Evolutionary conservation across 2,329 filamentous ascomycete genomes (phyloP), one percentile per base, ranked within the genome.

Genomic region (Fusarium mangiferae): DNA sequence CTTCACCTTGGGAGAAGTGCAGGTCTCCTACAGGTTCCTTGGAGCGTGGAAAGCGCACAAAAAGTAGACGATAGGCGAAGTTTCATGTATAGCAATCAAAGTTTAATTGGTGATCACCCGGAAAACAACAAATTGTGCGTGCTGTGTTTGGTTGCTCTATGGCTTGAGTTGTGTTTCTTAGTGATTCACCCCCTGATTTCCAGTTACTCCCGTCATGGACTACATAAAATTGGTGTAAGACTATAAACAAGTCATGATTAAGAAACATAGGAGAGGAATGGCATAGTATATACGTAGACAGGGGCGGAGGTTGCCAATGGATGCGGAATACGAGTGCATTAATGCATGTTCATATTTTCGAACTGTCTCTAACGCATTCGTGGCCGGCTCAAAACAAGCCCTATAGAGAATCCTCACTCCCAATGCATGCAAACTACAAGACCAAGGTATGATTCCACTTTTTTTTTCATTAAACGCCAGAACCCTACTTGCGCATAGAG

Each of bases 401-500:
- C 74, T 70, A 70, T 70, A 78, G 74, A 79, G 78, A 80, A 79
- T 78, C 79, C 79, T 80, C 82, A 82, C 80, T 83, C 83, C 82
- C 75, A 81, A 82, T 82, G 81, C 82, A 83, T 83, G 82, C 79
- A 82, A 81, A 82, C 74, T 79, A 81, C 75, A 81, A 82, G 81
- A 83, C 77, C 79, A 78, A 80, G 79, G 78, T 79, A 80, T 78
- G 78, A 80, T 78, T 79, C 78, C 78, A 77, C 77, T 78, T 80
- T 80, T 80, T 80, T 76, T 75, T 80, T 78, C 75, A 79, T 78
- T 76, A 78, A 80, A 81, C 80, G 79, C 81, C 79, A 75, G 73
- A 78, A 75, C 68, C 89, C 88, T 94, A 95, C 89, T 96, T 96
- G 90, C 89, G 92, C 92, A 97, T 94, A 83, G 96, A 98, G 85